Conservation (phyloP, 2,329 filamentous ascomycete genomes). For the Fusarium sororula region DNA sequence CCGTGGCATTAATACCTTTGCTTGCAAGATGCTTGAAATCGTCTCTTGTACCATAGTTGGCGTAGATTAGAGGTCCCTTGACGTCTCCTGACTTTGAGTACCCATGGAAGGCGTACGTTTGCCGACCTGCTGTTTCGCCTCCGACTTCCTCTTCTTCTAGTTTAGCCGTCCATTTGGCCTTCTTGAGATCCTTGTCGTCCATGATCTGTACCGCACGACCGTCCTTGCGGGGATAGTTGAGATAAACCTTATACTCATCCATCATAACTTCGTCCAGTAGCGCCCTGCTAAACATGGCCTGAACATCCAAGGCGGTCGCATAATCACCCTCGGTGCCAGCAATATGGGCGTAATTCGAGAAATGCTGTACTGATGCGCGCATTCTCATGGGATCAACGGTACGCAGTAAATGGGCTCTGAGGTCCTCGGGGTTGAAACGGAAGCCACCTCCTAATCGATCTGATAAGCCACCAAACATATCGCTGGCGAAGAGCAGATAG, state of each 20-base stretch:
- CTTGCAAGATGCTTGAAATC: slow-evolving; percentile 81
- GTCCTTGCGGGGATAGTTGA: slow-evolving; percentile 85
- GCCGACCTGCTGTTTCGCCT: slow-evolving; percentile 67
- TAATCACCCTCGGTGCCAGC: slow-evolving; percentile 95
- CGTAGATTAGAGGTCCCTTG: slow-evolving; percentile 87
- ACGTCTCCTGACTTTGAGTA: slow-evolving; percentile 89
- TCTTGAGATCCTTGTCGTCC: slow-evolving; percentile 64
- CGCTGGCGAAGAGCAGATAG: slow-evolving; percentile 86
- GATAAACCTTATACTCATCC: slow-evolving; percentile 86
- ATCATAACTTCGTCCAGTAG: slow-evolving; percentile 79
- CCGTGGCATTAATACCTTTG: slow-evolving; percentile 76
- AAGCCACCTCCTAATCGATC: slow-evolving; percentile 72
- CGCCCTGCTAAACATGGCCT: slow-evolving; percentile 76
- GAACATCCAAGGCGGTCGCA: slow-evolving; percentile 83
- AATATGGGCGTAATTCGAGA: slow-evolving; percentile 87
- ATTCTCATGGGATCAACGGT: slow-evolving; percentile 76
- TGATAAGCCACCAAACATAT: slow-evolving; percentile 76
- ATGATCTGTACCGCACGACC: slow-evolving; percentile 86
- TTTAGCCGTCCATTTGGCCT: slow-evolving; percentile 78
- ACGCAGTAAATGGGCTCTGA: slow-evolving; percentile 78
- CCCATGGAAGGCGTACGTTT: slow-evolving; percentile 86
- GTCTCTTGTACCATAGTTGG: slow-evolving; percentile 86
- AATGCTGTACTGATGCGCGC: slow-evolving; percentile 76
- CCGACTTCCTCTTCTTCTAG: slow-evolving; percentile 82
- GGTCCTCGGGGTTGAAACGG: slow-evolving; percentile 81